A percentile compares a stretch with the other conserved stretches of the same genome.
These are phyloP conservation scores for Fusarium succisae DNA, from an alignment of 2,329 filamentous ascomycete genomes.

Conservation along the genomic window DNA sequence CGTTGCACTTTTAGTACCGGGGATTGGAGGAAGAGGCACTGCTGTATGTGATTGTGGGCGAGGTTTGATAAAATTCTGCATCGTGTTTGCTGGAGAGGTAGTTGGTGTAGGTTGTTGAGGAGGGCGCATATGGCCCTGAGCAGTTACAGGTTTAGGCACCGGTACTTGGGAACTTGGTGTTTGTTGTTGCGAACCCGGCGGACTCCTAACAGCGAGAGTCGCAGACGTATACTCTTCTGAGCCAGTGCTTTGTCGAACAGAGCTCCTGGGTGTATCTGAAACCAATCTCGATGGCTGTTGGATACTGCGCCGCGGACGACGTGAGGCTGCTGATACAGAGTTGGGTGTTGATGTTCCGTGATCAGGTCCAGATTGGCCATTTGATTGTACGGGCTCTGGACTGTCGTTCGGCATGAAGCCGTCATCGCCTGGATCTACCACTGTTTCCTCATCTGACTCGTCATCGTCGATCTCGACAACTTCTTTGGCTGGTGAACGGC, in stretches of 20 bases:
- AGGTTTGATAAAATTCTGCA: neutral
- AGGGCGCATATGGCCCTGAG: neutral
- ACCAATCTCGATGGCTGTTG: neutral
- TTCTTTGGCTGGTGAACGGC: neutral
- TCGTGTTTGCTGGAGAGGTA: neutral
- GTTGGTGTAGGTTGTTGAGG: neutral
- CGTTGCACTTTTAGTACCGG: neutral
- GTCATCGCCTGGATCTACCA: neutral
- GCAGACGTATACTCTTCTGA: neutral
- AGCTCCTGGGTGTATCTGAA: neutral
- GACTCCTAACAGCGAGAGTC: neutral
- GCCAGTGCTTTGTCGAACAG: neutral
- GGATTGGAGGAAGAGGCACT: neutral
- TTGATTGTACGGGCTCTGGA: neutral
- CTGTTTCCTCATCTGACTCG: neutral
- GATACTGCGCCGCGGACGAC: neutral
- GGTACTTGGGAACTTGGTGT: neutral
- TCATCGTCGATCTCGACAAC: neutral
- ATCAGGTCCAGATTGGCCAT: neutral
- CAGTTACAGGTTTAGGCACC: neutral
- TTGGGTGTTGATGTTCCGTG: neutral
- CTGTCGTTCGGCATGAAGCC: neutral
- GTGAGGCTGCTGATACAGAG: neutral
- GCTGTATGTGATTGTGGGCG: neutral
- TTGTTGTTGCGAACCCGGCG: neutral